phyloP scores from a whole-genome alignment of 1,139 yeast genomes.

The Blastobotrys proliferans region DNA sequence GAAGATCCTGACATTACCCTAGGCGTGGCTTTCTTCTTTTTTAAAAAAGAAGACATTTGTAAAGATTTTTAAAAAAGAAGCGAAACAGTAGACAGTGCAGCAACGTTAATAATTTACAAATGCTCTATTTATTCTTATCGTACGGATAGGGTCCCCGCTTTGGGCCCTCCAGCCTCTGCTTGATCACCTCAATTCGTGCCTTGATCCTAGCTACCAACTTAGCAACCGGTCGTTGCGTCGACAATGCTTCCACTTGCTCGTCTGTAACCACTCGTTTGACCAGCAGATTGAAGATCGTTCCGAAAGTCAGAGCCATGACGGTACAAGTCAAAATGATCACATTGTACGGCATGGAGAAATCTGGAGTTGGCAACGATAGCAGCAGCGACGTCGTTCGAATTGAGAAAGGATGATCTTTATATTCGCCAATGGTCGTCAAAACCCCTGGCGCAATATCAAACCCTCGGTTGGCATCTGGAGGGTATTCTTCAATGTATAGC shows the following conservation, averaged over 20 bases:
- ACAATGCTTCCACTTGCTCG: slow-evolving; percentile 57
- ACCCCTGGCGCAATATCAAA: slow-evolving; percentile 89
- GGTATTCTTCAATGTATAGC: slow-evolving; percentile 83
- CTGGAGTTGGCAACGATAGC: slow-evolving; percentile 91
- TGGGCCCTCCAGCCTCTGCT: slow-evolving; percentile 15
- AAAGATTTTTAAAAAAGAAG: too few species aligned
- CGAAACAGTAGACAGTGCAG: too few species aligned
- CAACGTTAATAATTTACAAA: too few species aligned
- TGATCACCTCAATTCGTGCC: slow-evolving; percentile 8
- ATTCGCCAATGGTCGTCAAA: slow-evolving; percentile 46
- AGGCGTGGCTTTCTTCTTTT: too few species aligned
- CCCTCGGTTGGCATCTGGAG: slow-evolving; percentile 99
- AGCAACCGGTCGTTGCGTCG: slow-evolving; percentile 21
- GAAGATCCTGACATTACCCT: too few species aligned
- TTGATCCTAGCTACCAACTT: slow-evolving; percentile 18
- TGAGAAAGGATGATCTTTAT: slow-evolving; percentile 29
- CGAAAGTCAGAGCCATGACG: slow-evolving; percentile 87
- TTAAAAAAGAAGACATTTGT: too few species aligned
- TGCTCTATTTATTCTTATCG: slow-evolving; percentile 12
- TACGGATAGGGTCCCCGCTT: slow-evolving; percentile 25
- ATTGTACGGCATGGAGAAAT: slow-evolving; percentile 97
- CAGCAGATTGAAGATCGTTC: slow-evolving; percentile 74
- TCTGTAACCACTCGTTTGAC: slow-evolving; percentile 74
- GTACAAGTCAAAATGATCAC: slow-evolving; percentile 94
- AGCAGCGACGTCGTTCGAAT: slow-evolving; percentile 81